Base-by-base conservation (phyloP, 106 monocot genomes). In the Posidonia australis region DNA sequence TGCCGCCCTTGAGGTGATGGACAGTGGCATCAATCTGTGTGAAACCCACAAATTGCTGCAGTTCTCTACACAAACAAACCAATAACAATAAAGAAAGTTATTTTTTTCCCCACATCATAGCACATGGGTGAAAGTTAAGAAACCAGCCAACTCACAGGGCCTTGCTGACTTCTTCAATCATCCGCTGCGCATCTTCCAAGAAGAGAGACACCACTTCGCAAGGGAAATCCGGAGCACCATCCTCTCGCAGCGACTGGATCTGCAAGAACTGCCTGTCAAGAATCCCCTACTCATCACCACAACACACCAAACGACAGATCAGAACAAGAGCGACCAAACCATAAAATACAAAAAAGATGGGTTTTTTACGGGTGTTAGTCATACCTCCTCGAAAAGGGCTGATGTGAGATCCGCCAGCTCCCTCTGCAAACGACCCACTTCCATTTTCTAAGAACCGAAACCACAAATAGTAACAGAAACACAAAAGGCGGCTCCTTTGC, bases 1-100 rank as follows among this genome's bases (percentile, higher is more conserved):
- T 89, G 72, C 84, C 77, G 10, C 88, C 88, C 65, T 84, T 89
- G 44, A 89, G 65, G 71, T 89, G 88, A 66, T 89, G 88, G 27
- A 84, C 84, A 64, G 77, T 56, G 41, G 75, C 77, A 66, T 82
- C 81, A 5, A 84, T 70, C 62, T 67, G 82, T 42, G 65, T 73
- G 67, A 77, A 89, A 72, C 84, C 79, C 47, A 82, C 81, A 55
- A 55, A 44, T 21, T 64, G 66, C 11, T 63, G 74, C 30, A 74
- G 73, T 30, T 78, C 58, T 13, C 82, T 81, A 47, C 18, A 64
- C 21, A 64, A 48, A 20, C 14, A 48, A 26, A 23, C 19, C 13
- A 21, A n/a, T 27, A 22, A 28, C 10, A 14, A 48, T 59, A 30
- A 10, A 72, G 51, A 66, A 58, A 69, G 6, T 41, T 30, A 43